Evolutionary conservation across 768 basidiomycete species (phyloP).

Genomic region (Neoboletus brunneissimus): DNA sequence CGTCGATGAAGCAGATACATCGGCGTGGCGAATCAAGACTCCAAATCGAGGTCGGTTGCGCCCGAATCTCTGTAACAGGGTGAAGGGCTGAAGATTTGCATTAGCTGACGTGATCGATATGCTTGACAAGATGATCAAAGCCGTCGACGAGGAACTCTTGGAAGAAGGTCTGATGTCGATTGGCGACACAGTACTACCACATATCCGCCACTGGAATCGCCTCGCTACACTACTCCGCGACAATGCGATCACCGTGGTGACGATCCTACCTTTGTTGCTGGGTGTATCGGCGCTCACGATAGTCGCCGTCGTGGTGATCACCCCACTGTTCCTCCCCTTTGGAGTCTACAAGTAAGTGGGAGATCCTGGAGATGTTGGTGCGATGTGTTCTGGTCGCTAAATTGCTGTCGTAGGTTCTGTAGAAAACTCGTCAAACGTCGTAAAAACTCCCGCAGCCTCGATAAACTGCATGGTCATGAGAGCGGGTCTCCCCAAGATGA

Average conservation of each 20-base stretch:
- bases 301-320: neutral
- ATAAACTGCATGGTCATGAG: neutral
- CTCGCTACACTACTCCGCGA: conserved; percentile 2
- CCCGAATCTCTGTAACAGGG: neutral
- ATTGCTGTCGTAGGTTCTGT: neutral
- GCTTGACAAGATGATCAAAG: conserved; percentile 2
- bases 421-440: neutral
- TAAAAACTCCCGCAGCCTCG: neutral
- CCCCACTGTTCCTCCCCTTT: neutral
- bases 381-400: neutral
- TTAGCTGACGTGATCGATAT: neutral
- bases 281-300: conserved; percentile 1
- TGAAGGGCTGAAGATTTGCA: neutral
- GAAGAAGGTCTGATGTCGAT: conserved; percentile 11
- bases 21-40: neutral
- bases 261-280: neutral
- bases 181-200: conserved; percentile 3
- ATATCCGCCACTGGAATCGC: conserved; percentile 14
- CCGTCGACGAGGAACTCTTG: conserved; percentile 5
- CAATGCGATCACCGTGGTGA: neutral
- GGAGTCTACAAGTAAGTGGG: neutral
- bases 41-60: neutral
- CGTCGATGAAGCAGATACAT: neutral
- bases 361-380: neutral
- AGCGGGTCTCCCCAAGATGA: no score